Conservation (phyloP, 148 eudicot genomes). For the Rhododendron vialii region DNA sequence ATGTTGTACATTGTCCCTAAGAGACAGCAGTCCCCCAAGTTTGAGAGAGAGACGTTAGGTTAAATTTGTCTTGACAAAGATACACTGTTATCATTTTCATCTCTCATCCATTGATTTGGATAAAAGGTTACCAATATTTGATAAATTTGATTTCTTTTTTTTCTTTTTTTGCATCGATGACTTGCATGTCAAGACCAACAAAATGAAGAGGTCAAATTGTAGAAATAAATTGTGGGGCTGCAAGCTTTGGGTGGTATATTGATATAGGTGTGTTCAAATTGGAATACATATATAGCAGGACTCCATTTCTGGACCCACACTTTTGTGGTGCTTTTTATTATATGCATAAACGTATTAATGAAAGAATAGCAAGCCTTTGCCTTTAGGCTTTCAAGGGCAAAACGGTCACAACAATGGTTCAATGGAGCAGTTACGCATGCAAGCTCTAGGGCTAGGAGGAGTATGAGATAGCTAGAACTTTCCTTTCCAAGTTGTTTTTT, state of each 20-base stretch:
- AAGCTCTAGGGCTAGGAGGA: not conserved
- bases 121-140: not conserved
- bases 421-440: too few relatives aligned
- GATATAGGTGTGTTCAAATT: too few relatives aligned
- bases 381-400: too few relatives aligned
- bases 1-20: too few relatives aligned
- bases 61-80: not conserved
- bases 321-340: not conserved
- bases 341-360: not conserved
- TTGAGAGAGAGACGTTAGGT: too few relatives aligned
- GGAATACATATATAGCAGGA: too few relatives aligned
- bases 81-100: not conserved
- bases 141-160: not conserved
- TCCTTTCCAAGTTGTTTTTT: not conserved
- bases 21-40: too few relatives aligned
- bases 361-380: too few relatives aligned
- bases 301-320: not conserved
- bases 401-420: too few relatives aligned
- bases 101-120: not conserved
- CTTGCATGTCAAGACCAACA: not conserved
- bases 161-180: not conserved
- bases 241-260: not conserved
- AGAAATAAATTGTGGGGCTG: not conserved
- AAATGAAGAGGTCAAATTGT: not conserved
- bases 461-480: not conserved